Base-by-base conservation (phyloP, 1,139 yeast species). In the Pichia sp. region DNA sequence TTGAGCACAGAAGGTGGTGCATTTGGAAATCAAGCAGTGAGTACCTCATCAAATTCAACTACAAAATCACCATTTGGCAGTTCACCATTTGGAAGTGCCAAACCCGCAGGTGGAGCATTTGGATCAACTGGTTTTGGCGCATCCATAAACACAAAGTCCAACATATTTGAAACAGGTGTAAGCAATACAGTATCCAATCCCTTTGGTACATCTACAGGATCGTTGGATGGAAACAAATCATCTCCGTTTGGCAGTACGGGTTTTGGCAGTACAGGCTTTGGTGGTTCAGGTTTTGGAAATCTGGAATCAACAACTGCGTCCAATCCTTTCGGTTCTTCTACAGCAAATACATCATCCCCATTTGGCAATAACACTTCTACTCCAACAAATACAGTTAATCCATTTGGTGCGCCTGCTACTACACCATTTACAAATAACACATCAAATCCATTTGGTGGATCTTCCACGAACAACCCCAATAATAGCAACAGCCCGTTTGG, bases 41-140 rank as follows among this genome's bases (percentile, higher is more conserved):
- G 24, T 16, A 15, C 55, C n/a, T 53, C 65, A 13, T 51, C 59
- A 9, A 61, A 59, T 56, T 61, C 66, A 12, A 39, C 7, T 16
- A 7, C 37, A 16, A 37, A 6, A 12, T 8, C 37, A 3, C 41
- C 32, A 15, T 47, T 45, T 24, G 48, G 48, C 7, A 18, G 18
- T 18, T 40, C 46, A 26, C 42, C 40, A 26, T 37, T 47, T 47
- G 50, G 45, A 27, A n/a, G 36, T 32, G 39, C 34, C 5, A 36
- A 29, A 32, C 8, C 41, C 18, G 25, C 12, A 6, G 38, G 34
- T 27, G 45, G 36, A 4, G 36, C 42, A 8, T 45, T 45, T 45
- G 48, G 48, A 15, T 26, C 39, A 9, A 15, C 27, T 6, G 48
- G 48, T 16, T 45, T 45, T 45, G 45, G 43, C 7, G 25, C 40